Evolutionary conservation across 768 basidiomycete species (phyloP).

Genomic region (Rhizopogon roseolus): DNA sequence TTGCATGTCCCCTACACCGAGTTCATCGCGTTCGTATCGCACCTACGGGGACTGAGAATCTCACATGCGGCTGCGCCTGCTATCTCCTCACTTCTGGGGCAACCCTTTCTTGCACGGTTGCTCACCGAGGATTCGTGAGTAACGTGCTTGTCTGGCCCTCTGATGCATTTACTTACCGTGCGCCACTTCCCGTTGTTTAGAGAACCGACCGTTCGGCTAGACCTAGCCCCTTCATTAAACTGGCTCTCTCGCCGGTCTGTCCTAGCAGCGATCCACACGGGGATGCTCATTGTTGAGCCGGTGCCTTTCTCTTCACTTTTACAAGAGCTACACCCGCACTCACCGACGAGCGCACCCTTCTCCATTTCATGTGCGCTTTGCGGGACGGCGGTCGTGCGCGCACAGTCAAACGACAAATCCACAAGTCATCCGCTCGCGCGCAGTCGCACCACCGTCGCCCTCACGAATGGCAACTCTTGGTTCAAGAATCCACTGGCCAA

Average conservation of each 20-base stretch:
- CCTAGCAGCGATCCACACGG: conserved; percentile 77
- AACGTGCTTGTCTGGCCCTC: not conserved
- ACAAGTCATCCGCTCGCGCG: conserved; percentile 31
- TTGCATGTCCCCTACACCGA: conserved; percentile 78
- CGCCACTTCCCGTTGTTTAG: conserved; percentile 31
- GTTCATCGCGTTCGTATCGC: conserved; percentile 70
- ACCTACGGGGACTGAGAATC: conserved; percentile 67
- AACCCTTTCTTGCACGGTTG: conserved; percentile 76
- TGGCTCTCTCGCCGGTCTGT: conserved; percentile 91
- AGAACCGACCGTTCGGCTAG: conserved; percentile 89
- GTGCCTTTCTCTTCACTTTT: conserved; percentile 59
- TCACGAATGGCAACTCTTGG: conserved; percentile 51
- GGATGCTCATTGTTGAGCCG: conserved; percentile 87
- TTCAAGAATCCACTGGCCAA: conserved; percentile 50
- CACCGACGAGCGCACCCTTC: conserved; percentile 39
- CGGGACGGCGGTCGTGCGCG: conserved; percentile 47
- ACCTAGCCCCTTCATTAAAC: conserved; percentile 89
- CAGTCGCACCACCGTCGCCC: conserved; percentile 27
- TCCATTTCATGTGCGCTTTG: conserved; percentile 76
- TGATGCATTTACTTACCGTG: conserved; percentile 7
- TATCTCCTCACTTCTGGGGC: conserved; percentile 67
- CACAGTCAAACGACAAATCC: conserved; percentile 18
- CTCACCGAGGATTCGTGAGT: conserved; percentile 83
- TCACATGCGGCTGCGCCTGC: conserved; percentile 55
- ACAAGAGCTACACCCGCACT: conserved; percentile 43